Evolutionary conservation across 2,329 filamentous ascomycete species (phyloP).

Genomic region (Emergomyces orientalis): DNA sequence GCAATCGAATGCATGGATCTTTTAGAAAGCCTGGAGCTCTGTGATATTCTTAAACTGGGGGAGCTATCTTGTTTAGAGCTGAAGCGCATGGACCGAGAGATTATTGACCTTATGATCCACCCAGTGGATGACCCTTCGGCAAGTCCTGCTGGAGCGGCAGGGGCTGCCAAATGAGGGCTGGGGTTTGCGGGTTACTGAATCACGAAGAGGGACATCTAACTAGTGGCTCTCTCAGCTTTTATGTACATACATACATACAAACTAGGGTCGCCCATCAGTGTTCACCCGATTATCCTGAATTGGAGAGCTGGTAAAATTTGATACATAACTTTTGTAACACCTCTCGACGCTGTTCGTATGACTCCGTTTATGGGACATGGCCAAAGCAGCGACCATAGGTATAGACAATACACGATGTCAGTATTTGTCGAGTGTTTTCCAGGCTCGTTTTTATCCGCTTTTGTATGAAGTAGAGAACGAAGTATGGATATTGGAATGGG

Average conservation of each 20-base stretch:
- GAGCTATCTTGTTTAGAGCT: not conserved
- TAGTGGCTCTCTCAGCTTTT: no score
- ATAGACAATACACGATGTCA: no score
- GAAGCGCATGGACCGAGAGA: not conserved
- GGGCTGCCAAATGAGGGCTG: not conserved
- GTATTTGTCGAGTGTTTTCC: no score
- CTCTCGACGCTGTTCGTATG: not conserved
- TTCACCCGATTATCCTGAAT: not conserved
- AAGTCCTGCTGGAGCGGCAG: not conserved
- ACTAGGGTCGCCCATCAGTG: no score
- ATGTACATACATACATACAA: no score
- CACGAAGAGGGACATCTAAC: not conserved
- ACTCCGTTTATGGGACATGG: not conserved
- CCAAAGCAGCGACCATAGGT: not conserved
- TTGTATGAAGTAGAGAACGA: no score
- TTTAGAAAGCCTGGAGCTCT: not conserved
- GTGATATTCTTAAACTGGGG: not conserved
- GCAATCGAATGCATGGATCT: conserved; percentile 2
- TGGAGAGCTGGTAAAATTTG: not conserved
- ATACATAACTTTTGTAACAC: not conserved
- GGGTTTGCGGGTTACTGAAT: not conserved
- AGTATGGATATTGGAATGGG: no score
- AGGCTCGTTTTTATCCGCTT: no score
- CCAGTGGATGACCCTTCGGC: not conserved
- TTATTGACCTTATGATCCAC: not conserved